Conservation (phyloP, 2,329 filamentous ascomycete species). For the Fusarium mangiferae region DNA sequence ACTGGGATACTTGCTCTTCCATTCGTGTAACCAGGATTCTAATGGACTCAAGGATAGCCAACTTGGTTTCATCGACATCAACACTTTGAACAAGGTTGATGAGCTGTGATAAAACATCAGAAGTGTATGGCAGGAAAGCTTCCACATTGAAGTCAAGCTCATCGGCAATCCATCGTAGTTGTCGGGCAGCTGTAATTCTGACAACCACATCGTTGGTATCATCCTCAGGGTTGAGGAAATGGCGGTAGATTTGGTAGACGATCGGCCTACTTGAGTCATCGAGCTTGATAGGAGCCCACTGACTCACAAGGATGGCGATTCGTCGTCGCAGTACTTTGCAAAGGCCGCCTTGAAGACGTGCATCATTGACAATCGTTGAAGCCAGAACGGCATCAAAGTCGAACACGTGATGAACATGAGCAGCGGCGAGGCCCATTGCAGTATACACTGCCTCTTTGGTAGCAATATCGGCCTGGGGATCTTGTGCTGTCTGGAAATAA, state of each 20-base stretch:
- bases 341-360: slow-evolving; percentile 68
- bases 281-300: slow-evolving; percentile 87
- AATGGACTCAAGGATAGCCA: slow-evolving; percentile 89
- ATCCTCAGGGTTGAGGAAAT: slow-evolving; percentile 82
- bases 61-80: slow-evolving; percentile 86
- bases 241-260: slow-evolving; percentile 89
- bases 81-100: slow-evolving; percentile 83
- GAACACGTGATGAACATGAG: slow-evolving; percentile 76
- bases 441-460: slow-evolving; percentile 96
- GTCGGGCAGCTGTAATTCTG: slow-evolving; percentile 87
- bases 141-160: slow-evolving; percentile 84
- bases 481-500: slow-evolving; percentile 84
- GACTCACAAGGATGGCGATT: slow-evolving; percentile 86
- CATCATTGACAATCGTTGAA: slow-evolving; percentile 80
- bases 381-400: slow-evolving; percentile 86
- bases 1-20: slow-evolving; percentile 74
- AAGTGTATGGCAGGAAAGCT: slow-evolving; percentile 80
- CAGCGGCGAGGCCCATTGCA: slow-evolving; percentile 85
- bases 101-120: slow-evolving; percentile 76
- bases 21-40: slow-evolving; percentile 82
- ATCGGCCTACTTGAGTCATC: slow-evolving; percentile 73
- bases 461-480: slow-evolving; percentile 73
- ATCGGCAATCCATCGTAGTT: slow-evolving; percentile 82
- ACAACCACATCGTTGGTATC: slow-evolving; percentile 90
- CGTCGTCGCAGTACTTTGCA: slow-evolving; percentile 88